Conservation (phyloP, 1,284 basidiomycete species). For the Puccinia horiana region DNA sequence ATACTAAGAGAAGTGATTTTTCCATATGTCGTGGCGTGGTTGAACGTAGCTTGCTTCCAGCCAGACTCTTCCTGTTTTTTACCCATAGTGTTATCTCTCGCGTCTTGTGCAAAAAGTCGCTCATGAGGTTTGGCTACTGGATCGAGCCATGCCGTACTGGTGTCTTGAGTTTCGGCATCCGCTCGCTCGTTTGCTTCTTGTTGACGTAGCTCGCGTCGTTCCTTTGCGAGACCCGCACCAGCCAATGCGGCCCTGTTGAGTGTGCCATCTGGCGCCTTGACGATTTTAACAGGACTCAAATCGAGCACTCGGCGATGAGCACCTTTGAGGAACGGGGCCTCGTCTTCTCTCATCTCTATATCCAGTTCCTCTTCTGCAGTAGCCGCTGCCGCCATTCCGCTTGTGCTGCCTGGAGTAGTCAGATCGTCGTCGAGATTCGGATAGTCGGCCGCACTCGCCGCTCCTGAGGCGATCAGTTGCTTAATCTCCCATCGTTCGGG, state of each 20-base stretch:
- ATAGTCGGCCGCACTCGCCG: conserved; percentile 87
- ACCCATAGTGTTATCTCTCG: conserved; percentile 77
- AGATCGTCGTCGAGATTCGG: conserved; percentile 93
- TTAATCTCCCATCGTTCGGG: conserved; percentile 99
- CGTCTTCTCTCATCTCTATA: conserved; percentile 94
- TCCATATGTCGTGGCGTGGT: conserved; percentile 95
- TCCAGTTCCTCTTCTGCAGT: conserved; percentile 88
- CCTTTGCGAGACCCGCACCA: conserved; percentile 89
- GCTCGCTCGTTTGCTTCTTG: conserved; percentile 92
- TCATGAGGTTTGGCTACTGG: conserved; percentile 90
- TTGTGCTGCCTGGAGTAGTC: conserved; percentile 64
- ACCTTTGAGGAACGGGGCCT: conserved; percentile 92
- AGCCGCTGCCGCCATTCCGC: conserved; percentile 43
- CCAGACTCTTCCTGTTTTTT: conserved; percentile 69
- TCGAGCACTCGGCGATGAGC: conserved; percentile 94
- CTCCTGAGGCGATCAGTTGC: conserved; percentile 94
- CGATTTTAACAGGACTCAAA: conserved; percentile 88
- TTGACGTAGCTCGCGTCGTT: conserved; percentile 87
- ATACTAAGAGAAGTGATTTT: conserved; percentile 87
- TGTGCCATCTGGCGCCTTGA: conserved; percentile 67
- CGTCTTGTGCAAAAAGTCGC: conserved; percentile 87
- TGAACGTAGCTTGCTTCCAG: conserved; percentile 91
- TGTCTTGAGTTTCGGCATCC: conserved; percentile 88
- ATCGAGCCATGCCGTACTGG: conserved; percentile 93
- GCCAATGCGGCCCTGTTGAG: conserved; percentile 92